phyloP scores from a whole-genome alignment of 306 rosid species.

The Medicago arabica region DNA sequence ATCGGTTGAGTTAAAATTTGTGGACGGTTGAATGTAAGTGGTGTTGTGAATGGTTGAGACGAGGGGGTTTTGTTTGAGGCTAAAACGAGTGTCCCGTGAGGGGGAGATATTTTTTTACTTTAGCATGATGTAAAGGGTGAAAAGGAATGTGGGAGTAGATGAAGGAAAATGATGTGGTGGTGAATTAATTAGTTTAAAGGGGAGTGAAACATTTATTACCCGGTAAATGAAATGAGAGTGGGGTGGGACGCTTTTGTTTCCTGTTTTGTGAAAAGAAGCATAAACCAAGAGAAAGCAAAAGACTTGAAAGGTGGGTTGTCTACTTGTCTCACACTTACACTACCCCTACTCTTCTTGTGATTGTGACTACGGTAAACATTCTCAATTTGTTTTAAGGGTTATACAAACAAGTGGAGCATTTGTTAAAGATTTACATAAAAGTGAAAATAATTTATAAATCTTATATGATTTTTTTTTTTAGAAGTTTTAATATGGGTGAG shows the following conservation, averaged over 20 bases:
- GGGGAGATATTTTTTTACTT: slow-evolving; percentile 27
- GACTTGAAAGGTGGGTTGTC: slow-evolving; percentile 42
- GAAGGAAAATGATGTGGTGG: slow-evolving; percentile 26
- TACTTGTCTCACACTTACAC: slow-evolving; percentile 30
- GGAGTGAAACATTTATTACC: slow-evolving; percentile 3
- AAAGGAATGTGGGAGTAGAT: not conserved
- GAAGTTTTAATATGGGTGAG: too few species aligned
- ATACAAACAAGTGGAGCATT: too few species aligned
- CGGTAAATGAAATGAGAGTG: slow-evolving; percentile 41
- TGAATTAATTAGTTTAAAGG: slow-evolving; percentile 2
- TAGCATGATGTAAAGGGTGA: not conserved
- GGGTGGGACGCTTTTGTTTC: slow-evolving; percentile 33
- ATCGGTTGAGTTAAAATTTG: too few species aligned
- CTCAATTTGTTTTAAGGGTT: too few species aligned
- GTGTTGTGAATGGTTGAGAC: slow-evolving; percentile 23
- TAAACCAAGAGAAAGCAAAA: slow-evolving; percentile 36
- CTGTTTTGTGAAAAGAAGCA: slow-evolving; percentile 44
- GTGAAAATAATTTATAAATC: too few species aligned
- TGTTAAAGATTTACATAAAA: too few species aligned
- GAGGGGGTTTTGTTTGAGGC: slow-evolving; percentile 3
- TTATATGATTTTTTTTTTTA: too few species aligned
- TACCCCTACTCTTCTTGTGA: not conserved
- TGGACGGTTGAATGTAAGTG: not conserved
- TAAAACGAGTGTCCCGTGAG: slow-evolving; percentile 33
- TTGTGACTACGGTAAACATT: not conserved